Evolutionary conservation across 495 filamentous ascomycete species (phyloP).

Genomic region (Hypoxylon intermedium): DNA sequence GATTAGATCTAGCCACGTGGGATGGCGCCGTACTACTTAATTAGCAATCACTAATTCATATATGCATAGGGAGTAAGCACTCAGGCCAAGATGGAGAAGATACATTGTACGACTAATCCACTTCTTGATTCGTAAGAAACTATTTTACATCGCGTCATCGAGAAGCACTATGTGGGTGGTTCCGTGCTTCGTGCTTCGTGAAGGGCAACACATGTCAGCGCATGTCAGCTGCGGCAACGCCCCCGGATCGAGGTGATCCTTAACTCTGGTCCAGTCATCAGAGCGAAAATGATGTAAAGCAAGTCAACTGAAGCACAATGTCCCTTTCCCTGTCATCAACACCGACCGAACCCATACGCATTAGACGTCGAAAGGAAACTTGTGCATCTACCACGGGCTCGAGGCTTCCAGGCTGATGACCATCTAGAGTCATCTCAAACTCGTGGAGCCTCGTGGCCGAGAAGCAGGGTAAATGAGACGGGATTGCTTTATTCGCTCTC

Average conservation of each 20-base stretch:
- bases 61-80: not conserved
- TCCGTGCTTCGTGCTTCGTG: constrained; percentile 16
- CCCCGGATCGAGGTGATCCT: constrained; percentile 25
- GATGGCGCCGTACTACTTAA: constrained; percentile 5
- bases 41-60: constrained; percentile 5
- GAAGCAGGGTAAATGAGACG: constrained; percentile 21
- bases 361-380: constrained; percentile 46
- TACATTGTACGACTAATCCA: constrained; percentile 2
- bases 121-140: constrained; percentile 30
- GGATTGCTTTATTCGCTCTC: constrained; percentile 36
- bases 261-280: constrained; percentile 29
- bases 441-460: constrained; percentile 40
- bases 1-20: constrained; percentile 27
- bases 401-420: constrained; percentile 38
- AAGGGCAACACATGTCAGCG: constrained; percentile 19
- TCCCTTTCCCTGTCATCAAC: constrained; percentile 46
- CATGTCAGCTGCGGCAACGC: constrained; percentile 29
- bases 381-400: constrained; percentile 32
- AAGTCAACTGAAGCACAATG: constrained; percentile 42
- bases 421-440: constrained; percentile 38
- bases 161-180: constrained; percentile 24
- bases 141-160: constrained; percentile 44
- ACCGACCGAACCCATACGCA: constrained; percentile 46
- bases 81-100: not conserved
- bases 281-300: constrained; percentile 35